Conservation (phyloP, 768 basidiomycete species). For the Calocybe indica region DNA sequence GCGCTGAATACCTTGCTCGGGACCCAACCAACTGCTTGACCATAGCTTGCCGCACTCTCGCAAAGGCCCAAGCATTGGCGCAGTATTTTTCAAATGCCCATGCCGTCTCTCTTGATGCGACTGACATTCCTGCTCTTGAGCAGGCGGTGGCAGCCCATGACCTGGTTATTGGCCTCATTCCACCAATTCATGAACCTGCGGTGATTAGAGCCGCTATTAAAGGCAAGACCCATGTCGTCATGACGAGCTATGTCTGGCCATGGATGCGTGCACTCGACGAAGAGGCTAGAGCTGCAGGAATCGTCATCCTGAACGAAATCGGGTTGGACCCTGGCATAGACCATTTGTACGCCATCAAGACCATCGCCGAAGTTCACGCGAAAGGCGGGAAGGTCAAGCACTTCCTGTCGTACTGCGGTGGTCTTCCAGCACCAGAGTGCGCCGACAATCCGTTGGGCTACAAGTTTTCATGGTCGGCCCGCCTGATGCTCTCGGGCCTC, state of each 20-base stretch:
- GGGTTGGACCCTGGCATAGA: constrained; percentile 96
- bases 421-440: constrained; percentile 88
- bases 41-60: constrained; percentile 85
- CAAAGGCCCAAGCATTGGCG: constrained; percentile 64
- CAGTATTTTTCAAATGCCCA: constrained; percentile 63
- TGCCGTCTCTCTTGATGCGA: constrained; percentile 80
- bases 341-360: constrained; percentile 91
- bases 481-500: constrained; percentile 91
- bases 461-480: constrained; percentile 99
- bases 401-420: constrained; percentile 94
- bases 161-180: constrained; percentile 94
- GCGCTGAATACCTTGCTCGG: constrained; percentile 88
- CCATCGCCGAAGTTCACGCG: constrained; percentile 87
- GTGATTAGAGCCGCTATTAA: constrained; percentile 93
- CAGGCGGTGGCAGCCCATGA: constrained; percentile 79
- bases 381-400: constrained; percentile 93
- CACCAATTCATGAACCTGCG: constrained; percentile 83
- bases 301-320: constrained; percentile 95
- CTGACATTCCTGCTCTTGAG: constrained; percentile 64
- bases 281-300: constrained; percentile 79
- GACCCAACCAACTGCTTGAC: constrained; percentile 79
- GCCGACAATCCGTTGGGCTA: constrained; percentile 95
- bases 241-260: constrained; percentile 91
- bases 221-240: constrained; percentile 88
- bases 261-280: constrained; percentile 85